These are phyloP conservation scores for Colletotrichum chlorophyti DNA, from an alignment of 2,329 filamentous ascomycete species.

Conservation along the genomic window DNA sequence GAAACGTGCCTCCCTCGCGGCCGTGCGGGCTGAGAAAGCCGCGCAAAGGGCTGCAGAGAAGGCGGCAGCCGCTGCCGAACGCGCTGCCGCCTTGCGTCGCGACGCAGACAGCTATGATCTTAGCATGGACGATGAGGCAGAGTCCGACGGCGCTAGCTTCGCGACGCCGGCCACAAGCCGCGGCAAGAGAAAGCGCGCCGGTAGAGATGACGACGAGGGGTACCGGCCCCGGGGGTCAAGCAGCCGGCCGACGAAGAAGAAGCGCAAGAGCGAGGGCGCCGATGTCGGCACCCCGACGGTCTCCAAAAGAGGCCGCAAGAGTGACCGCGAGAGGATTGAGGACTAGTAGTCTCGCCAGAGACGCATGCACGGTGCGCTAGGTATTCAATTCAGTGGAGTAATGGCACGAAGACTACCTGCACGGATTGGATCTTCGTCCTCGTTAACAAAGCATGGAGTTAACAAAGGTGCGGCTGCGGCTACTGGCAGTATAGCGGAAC, in stretches of 20 bases:
- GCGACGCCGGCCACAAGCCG: constrained; percentile 40
- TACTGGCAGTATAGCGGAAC: too few relatives aligned
- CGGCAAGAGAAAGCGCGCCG: constrained; percentile 56
- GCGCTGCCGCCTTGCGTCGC: constrained; percentile 36
- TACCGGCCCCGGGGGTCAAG: constrained; percentile 65
- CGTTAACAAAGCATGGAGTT: too few relatives aligned
- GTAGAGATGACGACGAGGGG: constrained; percentile 57
- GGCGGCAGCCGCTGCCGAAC: constrained; percentile 34
- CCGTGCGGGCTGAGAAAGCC: constrained; percentile 39
- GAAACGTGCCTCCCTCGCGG: constrained; percentile 41
- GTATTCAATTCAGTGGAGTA: too few relatives aligned
- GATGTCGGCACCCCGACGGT: constrained; percentile 39
- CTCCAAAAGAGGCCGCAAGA: constrained; percentile 41
- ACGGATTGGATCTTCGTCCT: too few relatives aligned
- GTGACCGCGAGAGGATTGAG: constrained; percentile 28
- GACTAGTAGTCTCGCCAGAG: constrained; percentile 1
- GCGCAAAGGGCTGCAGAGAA: constrained; percentile 46
- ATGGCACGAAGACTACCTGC: too few relatives aligned
- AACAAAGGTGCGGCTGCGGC: too few relatives aligned
- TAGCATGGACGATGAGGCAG: constrained; percentile 14
- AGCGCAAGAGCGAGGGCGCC: constrained; percentile 61
- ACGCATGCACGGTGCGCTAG: neutral
- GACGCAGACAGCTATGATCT: constrained; percentile 33
- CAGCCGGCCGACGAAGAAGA: constrained; percentile 59
- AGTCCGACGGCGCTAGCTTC: constrained; percentile 24